Evolutionary conservation across 208 protist species (phyloP).

Genomic region (Angomonas deanei): DNA sequence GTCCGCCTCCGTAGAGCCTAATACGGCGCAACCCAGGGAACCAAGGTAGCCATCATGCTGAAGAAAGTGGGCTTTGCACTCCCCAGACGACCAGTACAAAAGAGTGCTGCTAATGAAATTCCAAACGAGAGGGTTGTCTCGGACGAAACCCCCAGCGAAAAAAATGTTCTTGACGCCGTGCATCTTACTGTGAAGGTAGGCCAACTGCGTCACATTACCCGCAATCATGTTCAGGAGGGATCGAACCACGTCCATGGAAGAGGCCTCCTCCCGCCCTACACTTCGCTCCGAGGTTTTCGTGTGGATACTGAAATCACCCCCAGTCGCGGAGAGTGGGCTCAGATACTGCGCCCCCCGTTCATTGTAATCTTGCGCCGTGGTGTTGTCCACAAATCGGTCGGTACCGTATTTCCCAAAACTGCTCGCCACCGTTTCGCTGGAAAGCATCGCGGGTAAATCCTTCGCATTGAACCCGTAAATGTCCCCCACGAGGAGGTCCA

Average conservation of each 20-base stretch:
- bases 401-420: constrained; percentile 87
- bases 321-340: neutral
- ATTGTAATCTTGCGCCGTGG: neutral
- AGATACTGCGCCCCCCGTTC: neutral
- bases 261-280: constrained; percentile 16
- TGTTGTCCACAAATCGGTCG: constrained; percentile 42
- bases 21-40: constrained; percentile 80
- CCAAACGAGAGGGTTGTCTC: constrained; percentile 90
- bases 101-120: constrained; percentile 86
- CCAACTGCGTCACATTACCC: constrained; percentile 95
- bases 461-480: constrained; percentile 96
- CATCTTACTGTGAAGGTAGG: constrained; percentile 91
- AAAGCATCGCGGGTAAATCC: constrained; percentile 84
- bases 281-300: neutral
- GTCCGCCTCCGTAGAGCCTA: neutral
- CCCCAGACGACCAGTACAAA: constrained; percentile 93
- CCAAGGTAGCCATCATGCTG: constrained; percentile 96
- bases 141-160: constrained; percentile 94
- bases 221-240: constrained; percentile 94
- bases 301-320: neutral
- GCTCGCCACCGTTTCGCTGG: constrained; percentile 79
- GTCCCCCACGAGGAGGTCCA: constrained; percentile 96
- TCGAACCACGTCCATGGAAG: constrained; percentile 84
- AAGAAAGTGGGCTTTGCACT: constrained; percentile 90
- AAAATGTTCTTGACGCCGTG: constrained; percentile 92